These are phyloP conservation scores for Quercus gilva DNA, from an alignment of 306 rosid species.

Conservation along the genomic window DNA sequence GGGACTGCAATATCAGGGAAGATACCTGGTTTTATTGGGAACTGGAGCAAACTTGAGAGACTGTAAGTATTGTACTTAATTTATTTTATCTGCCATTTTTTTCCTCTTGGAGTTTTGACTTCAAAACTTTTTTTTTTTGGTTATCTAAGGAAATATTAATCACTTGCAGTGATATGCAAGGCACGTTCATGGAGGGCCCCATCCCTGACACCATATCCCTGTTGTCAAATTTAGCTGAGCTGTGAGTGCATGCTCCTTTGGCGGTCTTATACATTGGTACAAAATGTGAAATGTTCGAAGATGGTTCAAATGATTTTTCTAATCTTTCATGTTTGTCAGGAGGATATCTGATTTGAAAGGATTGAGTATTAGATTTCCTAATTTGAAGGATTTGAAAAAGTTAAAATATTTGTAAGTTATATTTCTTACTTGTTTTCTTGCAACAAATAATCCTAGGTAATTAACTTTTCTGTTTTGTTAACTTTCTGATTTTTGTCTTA, in stretches of 20 bases:
- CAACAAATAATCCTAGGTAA: neutral
- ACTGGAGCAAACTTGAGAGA: slow-evolving; percentile 49
- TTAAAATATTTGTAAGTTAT: slow-evolving; percentile 52
- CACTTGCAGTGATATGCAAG: slow-evolving; percentile 62
- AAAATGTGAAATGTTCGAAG: neutral
- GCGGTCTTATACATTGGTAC: neutral
- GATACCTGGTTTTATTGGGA: slow-evolving; percentile 65
- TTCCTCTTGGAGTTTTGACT: slow-evolving; percentile 2
- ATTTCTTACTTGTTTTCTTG: slow-evolving; percentile 1
- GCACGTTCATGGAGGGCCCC: slow-evolving; percentile 75
- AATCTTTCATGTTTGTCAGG: slow-evolving; percentile 48
- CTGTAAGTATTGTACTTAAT: slow-evolving; percentile 49
- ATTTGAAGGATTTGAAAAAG: slow-evolving; percentile 38
- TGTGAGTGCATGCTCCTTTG: slow-evolving; percentile 44
- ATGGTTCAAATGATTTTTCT: slow-evolving; percentile 8
- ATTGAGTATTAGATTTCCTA: slow-evolving; percentile 49
- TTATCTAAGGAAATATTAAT: neutral
- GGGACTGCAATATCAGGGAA: slow-evolving; percentile 60
- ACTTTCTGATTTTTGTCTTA: slow-evolving; percentile 14
- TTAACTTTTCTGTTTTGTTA: neutral
- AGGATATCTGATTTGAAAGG: slow-evolving; percentile 73
- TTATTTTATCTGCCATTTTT: neutral
- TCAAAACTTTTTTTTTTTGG: neutral
- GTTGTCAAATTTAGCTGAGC: slow-evolving; percentile 32
- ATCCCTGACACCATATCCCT: slow-evolving; percentile 50